Conservation (phyloP, 164 flowering plant species). For the Nelumbo lutea region DNA sequence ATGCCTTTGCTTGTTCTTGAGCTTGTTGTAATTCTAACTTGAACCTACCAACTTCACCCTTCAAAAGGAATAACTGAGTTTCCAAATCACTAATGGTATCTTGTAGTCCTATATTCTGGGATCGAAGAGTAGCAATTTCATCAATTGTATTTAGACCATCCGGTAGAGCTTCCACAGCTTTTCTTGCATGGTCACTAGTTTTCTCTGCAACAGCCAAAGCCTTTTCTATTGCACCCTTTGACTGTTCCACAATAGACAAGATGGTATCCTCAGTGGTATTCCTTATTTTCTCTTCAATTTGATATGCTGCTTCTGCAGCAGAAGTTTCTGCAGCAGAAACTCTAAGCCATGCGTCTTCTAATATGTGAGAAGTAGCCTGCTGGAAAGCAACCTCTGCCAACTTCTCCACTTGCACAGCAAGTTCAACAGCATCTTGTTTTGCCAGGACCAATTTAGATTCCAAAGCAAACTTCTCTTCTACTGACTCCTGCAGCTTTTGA, state of each 20-base stretch:
- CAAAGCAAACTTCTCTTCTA: conserved; percentile 47
- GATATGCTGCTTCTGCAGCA: conserved; percentile 51
- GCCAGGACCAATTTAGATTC: conserved; percentile 49
- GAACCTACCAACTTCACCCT: conserved; percentile 36
- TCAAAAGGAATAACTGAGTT: conserved; percentile 31
- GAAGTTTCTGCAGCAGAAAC: conserved; percentile 57
- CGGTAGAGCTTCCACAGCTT: conserved; percentile 22
- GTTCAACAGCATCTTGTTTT: conserved; percentile 53
- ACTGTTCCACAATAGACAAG: conserved; percentile 39
- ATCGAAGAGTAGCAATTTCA: conserved; percentile 34
- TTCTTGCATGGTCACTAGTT: conserved; percentile 36
- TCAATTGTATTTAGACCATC: conserved; percentile 32
- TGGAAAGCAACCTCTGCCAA: conserved; percentile 48
- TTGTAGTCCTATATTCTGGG: conserved; percentile 38
- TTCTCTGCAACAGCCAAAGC: conserved; percentile 43
- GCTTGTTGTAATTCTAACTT: conserved; percentile 39
- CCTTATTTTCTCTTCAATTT: conserved; percentile 47
- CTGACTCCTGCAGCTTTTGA: conserved; percentile 38
- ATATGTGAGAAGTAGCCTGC: conserved; percentile 53
- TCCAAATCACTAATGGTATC: conserved; percentile 32
- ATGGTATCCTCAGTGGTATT: conserved; percentile 40
- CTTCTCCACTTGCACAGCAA: conserved; percentile 63
- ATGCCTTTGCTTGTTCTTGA: conserved; percentile 27
- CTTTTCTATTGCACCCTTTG: conserved; percentile 46
- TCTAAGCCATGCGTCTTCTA: conserved; percentile 44